Percentiles rank a stretch among this genome's conserved stretches.
phyloP scores from a whole-genome alignment of 805 yeast species.

The Grigorovia humatica region DNA sequence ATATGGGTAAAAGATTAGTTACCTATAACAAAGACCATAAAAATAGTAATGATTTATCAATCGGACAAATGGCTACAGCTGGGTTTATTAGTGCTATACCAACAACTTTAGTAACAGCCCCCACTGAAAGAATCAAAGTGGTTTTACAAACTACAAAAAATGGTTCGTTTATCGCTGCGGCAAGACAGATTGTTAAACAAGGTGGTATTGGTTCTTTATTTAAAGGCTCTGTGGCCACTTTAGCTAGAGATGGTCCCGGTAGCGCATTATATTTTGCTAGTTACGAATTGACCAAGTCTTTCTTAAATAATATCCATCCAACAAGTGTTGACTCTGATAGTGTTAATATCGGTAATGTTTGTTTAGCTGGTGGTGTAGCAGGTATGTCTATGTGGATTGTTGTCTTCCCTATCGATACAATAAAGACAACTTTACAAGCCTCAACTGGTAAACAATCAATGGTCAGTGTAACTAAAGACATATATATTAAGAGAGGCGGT shows the following conservation, averaged over 20 bases:
- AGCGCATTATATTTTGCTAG: constrained; percentile 93
- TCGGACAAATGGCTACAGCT: constrained; percentile 73
- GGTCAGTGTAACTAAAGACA: constrained; percentile 51
- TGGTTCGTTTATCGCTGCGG: constrained; percentile 31
- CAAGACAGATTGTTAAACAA: constrained; percentile 54
- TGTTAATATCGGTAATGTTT: constrained; percentile 61
- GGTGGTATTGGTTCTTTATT: constrained; percentile 82
- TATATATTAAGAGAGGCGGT: constrained; percentile 63
- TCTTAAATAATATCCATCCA: constrained; percentile 34
- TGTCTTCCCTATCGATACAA: constrained; percentile 92
- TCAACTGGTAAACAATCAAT: constrained; percentile 38
- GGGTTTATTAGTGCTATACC: constrained; percentile 94
- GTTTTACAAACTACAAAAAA: constrained; percentile 66
- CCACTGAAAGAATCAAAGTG: constrained; percentile 92
- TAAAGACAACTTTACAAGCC: constrained; percentile 44
- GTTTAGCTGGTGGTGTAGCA: constrained; percentile 89
- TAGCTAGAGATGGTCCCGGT: constrained; percentile 97
- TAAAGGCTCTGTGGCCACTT: constrained; percentile 84
- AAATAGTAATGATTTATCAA: constrained; percentile 36
- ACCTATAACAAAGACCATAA: constrained; percentile 26
- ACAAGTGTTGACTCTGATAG: constrained; percentile 29
- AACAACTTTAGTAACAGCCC: constrained; percentile 93
- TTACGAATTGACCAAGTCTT: constrained; percentile 69
- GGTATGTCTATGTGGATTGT: constrained; percentile 97
- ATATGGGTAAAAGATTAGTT: constrained; percentile 76